These are phyloP conservation scores for Pseudopyrenochaeta lycopersici DNA, from an alignment of 2,329 filamentous ascomycete genomes.

Conservation along the genomic window DNA sequence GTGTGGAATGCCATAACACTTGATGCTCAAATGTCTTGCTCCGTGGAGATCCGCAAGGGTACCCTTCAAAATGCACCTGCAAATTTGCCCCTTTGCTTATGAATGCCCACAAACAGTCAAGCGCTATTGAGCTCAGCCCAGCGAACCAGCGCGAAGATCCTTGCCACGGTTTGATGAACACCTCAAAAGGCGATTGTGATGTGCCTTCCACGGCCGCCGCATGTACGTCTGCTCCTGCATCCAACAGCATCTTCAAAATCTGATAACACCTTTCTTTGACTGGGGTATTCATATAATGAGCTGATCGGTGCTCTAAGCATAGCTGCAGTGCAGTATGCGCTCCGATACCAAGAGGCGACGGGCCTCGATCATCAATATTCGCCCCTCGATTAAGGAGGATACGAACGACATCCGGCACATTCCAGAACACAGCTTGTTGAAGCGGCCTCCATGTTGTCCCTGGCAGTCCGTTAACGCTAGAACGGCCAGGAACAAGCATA, in stretches of 20 bases:
- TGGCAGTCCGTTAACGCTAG: constrained; percentile 36
- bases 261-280: constrained; percentile 30
- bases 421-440: constrained; percentile 43
- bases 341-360: constrained; percentile 11
- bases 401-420: constrained; percentile 38
- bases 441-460: constrained; percentile 40
- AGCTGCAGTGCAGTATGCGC: constrained; percentile 35
- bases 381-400: constrained; percentile 41
- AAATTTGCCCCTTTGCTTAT: constrained; percentile 36
- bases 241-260: constrained; percentile 38
- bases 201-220: constrained; percentile 19
- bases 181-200: constrained; percentile 28
- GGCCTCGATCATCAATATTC: constrained; percentile 29
- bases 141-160: constrained; percentile 31
- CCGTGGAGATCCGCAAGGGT: constrained; percentile 28
- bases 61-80: constrained; percentile 26
- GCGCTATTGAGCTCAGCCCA: constrained; percentile 27
- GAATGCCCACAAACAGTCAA: constrained; percentile 39
- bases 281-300: constrained; percentile 22
- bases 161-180: constrained; percentile 43
- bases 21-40: constrained; percentile 42
- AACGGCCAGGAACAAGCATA: constrained; percentile 30
- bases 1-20: constrained; percentile 43
- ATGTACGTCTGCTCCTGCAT: constrained; percentile 41
- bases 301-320: constrained; percentile 32